These are phyloP conservation scores for Termitomyces sp. DNA, from an alignment of 1,284 basidiomycete species.

Conservation along the genomic window DNA sequence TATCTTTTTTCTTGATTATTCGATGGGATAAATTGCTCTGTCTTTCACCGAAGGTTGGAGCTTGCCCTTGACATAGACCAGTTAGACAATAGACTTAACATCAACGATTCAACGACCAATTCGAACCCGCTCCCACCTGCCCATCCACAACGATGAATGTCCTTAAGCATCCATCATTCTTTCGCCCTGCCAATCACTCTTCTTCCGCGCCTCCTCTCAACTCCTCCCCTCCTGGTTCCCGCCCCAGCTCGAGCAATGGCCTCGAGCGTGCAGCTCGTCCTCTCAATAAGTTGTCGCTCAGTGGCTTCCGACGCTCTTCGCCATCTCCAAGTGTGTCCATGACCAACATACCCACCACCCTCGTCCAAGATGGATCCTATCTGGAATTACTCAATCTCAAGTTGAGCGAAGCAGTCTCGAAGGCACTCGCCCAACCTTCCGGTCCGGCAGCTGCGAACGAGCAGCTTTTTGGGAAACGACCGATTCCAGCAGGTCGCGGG, in stretches of 20 bases:
- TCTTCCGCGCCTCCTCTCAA: conserved; percentile 47
- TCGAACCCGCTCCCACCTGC: conserved; percentile 12
- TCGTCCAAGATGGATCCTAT: conserved; percentile 73
- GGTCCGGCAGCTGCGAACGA: conserved; percentile 48
- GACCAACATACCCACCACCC: conserved; percentile 37
- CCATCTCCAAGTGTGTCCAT: conserved; percentile 36
- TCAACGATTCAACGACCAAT: conserved; percentile 1
- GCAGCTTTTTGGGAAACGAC: conserved; percentile 54
- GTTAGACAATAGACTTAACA: conserved; percentile 24
- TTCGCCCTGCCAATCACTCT: conserved; percentile 60
- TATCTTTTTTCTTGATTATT: conserved; percentile 26
- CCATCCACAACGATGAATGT: conserved; percentile 48
- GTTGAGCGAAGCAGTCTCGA: conserved; percentile 76
- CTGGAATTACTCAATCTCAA: conserved; percentile 69
- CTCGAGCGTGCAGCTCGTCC: conserved; percentile 45
- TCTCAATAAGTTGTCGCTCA: conserved; percentile 53
- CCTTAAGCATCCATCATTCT: conserved; percentile 62
- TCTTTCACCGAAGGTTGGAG: conserved; percentile 18
- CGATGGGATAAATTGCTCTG: conserved; percentile 63
- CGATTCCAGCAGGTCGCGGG: conserved; percentile 67
- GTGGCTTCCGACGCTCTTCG: conserved; percentile 49
- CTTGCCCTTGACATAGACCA: conserved; percentile 18
- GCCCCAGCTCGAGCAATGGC: conserved; percentile 35
- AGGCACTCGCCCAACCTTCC: conserved; percentile 60
- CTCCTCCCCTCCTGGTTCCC: conserved; percentile 22